phyloP scores from a whole-genome alignment of 2,329 filamentous ascomycete species.

The Pseudovirgaria hyperparasitica region DNA sequence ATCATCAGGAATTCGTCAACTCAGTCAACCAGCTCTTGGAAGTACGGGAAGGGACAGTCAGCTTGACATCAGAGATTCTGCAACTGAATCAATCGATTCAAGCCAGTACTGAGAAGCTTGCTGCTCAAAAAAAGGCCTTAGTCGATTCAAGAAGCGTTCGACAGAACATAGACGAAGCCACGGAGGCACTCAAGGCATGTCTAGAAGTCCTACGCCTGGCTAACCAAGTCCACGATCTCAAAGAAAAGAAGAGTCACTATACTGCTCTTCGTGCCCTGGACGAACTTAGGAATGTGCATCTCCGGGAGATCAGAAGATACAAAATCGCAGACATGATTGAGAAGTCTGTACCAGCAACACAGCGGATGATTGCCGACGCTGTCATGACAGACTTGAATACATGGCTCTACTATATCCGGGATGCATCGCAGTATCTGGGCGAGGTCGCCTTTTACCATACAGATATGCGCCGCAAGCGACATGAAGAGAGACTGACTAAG shows the following conservation, averaged over 20 bases:
- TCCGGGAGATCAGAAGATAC: slow-evolving; percentile 89
- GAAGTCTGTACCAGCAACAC: slow-evolving; percentile 83
- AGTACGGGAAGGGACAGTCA: slow-evolving; percentile 81
- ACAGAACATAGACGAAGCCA: slow-evolving; percentile 91
- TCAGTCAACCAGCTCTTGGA: slow-evolving; percentile 90
- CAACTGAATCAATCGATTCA: slow-evolving; percentile 91
- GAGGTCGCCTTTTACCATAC: slow-evolving; percentile 97
- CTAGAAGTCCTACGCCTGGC: slow-evolving; percentile 84
- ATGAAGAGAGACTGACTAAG: slow-evolving; percentile 68
- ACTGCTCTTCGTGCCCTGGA: slow-evolving; percentile 86
- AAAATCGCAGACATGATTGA: slow-evolving; percentile 93
- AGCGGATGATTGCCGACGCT: slow-evolving; percentile 85
- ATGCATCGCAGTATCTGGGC: slow-evolving; percentile 89
- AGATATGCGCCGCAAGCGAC: slow-evolving; percentile 68
- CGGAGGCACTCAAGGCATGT: slow-evolving; percentile 77
- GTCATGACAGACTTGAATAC: slow-evolving; percentile 96
- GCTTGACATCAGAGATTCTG: slow-evolving; percentile 80
- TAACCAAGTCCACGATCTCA: slow-evolving; percentile 85
- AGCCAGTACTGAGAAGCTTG: slow-evolving; percentile 83
- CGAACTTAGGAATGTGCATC: slow-evolving; percentile 89
- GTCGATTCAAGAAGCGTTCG: slow-evolving; percentile 86
- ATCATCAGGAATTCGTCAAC: slow-evolving; percentile 90
- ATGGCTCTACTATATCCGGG: slow-evolving; percentile 88
- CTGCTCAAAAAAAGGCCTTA: slow-evolving; percentile 84
- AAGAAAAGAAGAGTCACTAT: slow-evolving; percentile 91